Conservation (phyloP, 352 stramenopile genomes). For the Phytophthora boehmeriae region DNA sequence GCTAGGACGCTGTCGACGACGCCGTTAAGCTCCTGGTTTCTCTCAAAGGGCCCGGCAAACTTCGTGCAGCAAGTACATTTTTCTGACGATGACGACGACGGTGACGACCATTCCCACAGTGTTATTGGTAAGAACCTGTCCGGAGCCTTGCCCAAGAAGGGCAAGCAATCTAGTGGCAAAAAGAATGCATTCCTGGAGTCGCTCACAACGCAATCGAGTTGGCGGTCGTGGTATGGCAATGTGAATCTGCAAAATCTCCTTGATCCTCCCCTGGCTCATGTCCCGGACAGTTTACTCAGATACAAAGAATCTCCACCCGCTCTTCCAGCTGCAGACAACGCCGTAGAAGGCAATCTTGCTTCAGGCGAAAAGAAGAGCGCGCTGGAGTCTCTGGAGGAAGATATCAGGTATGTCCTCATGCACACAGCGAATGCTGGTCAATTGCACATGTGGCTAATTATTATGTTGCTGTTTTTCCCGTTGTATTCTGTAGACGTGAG, state of each 20-base stretch:
- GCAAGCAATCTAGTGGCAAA: conserved; percentile 12
- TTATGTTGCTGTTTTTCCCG: no score
- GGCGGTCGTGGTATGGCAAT: conserved; percentile 67
- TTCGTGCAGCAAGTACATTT: conserved; percentile 64
- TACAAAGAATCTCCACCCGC: conserved; percentile 18
- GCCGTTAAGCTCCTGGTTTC: conserved; percentile 70
- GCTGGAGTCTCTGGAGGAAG: conserved; percentile 45
- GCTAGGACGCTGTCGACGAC: conserved; percentile 29
- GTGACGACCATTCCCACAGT: no score
- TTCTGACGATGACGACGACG: conserved; percentile 27
- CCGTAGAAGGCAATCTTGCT: conserved; percentile 1
- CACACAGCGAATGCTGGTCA: no score
- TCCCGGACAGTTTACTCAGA: conserved; percentile 32
- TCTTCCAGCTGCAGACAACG: conserved; percentile 10
- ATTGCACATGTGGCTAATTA: conserved; percentile 1
- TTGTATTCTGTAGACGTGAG: conserved; percentile 34
- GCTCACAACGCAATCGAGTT: conserved; percentile 48
- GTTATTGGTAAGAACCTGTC: not conserved
- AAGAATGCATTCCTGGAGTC: conserved; percentile 59
- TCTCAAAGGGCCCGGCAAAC: conserved; percentile 64
- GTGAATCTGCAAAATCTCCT: conserved; percentile 48
- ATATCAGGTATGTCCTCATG: conserved; percentile 67
- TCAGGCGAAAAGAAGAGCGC: conserved; percentile 15
- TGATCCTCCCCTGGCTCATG: conserved; percentile 49
- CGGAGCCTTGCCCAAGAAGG: conserved; percentile 16